Percentiles rank a stretch among this genome's conserved stretches.
Evolutionary conservation across 805 yeast species (phyloP).

Genomic region (Cyberlindnera nakhonratchasimensis): DNA sequence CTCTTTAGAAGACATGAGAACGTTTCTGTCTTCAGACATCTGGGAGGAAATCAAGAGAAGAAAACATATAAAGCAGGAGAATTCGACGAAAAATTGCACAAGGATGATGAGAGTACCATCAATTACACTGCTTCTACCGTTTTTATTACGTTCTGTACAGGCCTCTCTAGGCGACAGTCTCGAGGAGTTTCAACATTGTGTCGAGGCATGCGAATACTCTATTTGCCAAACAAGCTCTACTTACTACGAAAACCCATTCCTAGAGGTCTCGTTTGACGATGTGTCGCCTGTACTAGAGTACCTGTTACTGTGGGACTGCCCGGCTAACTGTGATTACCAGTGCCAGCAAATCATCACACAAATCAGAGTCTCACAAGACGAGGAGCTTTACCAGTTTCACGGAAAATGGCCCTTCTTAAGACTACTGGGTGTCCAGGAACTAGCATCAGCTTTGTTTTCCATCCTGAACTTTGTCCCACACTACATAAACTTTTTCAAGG

Average conservation of each 20-base stretch:
- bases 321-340: constrained; percentile 83
- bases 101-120: too few relatives aligned
- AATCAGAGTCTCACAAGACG: constrained; percentile 43
- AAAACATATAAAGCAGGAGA: not conserved
- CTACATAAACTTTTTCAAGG: constrained; percentile 40
- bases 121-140: not conserved
- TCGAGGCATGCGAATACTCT: constrained; percentile 14
- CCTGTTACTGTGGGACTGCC: constrained; percentile 69
- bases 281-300: constrained; percentile 26
- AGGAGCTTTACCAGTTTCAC: constrained; percentile 77
- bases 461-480: constrained; percentile 67
- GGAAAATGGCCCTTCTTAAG: constrained; percentile 97
- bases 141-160: not conserved
- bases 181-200: constrained; percentile 16
- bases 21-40: too few relatives aligned
- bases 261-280: constrained; percentile 7
- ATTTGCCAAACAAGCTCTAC: constrained; percentile 8
- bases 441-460: constrained; percentile 79
- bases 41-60: not conserved
- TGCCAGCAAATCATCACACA: constrained; percentile 79
- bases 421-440: constrained; percentile 77
- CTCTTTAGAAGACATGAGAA: too few relatives aligned
- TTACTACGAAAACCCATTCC: constrained; percentile 9
- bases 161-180: constrained; percentile 19
- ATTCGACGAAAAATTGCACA: too few relatives aligned